Evolutionary conservation across 768 basidiomycete species (phyloP).

Genomic region (Scleroderma citrinum): DNA sequence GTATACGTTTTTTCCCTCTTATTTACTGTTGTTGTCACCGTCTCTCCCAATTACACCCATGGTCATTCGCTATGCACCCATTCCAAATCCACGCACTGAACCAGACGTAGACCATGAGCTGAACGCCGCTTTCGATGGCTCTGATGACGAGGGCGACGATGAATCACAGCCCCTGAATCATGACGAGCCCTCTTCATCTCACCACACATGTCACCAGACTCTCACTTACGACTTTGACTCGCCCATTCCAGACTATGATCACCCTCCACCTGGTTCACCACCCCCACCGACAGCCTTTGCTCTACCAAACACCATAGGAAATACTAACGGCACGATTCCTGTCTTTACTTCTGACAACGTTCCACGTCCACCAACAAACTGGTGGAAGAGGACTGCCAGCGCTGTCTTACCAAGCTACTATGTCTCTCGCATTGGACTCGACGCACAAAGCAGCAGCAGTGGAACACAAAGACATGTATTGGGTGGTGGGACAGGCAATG

Average conservation of each 20-base stretch:
- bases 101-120: slow-evolving; percentile 53
- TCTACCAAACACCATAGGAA: slow-evolving; percentile 66
- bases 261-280: slow-evolving; percentile 80
- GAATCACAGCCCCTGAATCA: slow-evolving; percentile 48
- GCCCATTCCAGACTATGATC: slow-evolving; percentile 59
- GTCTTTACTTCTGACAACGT: slow-evolving; percentile 31
- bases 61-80: slow-evolving; percentile 62
- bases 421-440: slow-evolving; percentile 41
- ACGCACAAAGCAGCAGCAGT: slow-evolving; percentile 30
- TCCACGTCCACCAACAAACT: slow-evolving; percentile 27
- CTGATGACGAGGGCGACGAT: slow-evolving; percentile 57
- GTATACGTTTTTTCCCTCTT: too few species aligned
- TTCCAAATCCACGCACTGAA: slow-evolving; percentile 53
- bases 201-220: slow-evolving; percentile 19
- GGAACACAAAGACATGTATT: slow-evolving; percentile 20
- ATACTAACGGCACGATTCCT: slow-evolving; percentile 68
- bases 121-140: slow-evolving; percentile 83
- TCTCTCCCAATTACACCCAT: slow-evolving; percentile 17
- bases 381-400: slow-evolving; percentile 54
- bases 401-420: slow-evolving; percentile 52
- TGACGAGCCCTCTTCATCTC: slow-evolving; percentile 14
- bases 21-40: not conserved
- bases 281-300: slow-evolving; percentile 58
- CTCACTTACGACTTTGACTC: slow-evolving; percentile 75
- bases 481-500: slow-evolving; percentile 69